Evolutionary conservation across 2,329 filamentous ascomycete genomes (phyloP), one percentile per base, ranked within the genome.

Genomic region (Xylariaceae sp.): DNA sequence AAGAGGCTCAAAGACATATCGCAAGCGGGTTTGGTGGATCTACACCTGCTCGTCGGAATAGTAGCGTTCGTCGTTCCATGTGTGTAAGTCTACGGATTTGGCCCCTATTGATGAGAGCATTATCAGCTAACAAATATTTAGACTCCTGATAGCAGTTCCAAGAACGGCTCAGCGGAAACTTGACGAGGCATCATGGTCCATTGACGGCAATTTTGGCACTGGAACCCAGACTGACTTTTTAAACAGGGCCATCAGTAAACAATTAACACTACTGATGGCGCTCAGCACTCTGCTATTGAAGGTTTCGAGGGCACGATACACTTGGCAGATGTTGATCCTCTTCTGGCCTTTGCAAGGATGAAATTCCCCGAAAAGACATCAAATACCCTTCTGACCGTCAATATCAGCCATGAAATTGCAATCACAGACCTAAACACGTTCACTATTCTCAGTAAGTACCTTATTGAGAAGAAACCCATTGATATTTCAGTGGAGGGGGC

Each of bases 21-120:
- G 79, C 69, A 77, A 72, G 66, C 77, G 75, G 63, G 86, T 81
- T 64, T 88, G 85, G 86, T 88, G 85, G 85, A 65, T 78, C 60
- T 78, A 86, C 64, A 69, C 87, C 69, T 84, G 49, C 67, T 80
- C 54, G 62, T 77, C 57, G 71, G 85, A 44, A 69, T 52, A 18
- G 48, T 81, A 43, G 75, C 85, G 32, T 71, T 89, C 14, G 74
- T 85, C 40, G 79, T 89, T 18, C 76, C 82, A 40, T 74, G 86
- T 40, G 71, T 88, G 85, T 88, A 76, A 81, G 84, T 80, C n/a
- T 18, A 41, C 20, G 9, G 6, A 23, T 10, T 26, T 20, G 14
- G 40, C 7, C 12, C 20, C n/a, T 26, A 18, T 12, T 10, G 14
- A 29, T 29, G 40, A 18, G 16, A 26, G 23, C n/a, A 19, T 40